phyloP scores from a whole-genome alignment of 139 green algal genomes.

The Tetratostichococcus sp. region DNA sequence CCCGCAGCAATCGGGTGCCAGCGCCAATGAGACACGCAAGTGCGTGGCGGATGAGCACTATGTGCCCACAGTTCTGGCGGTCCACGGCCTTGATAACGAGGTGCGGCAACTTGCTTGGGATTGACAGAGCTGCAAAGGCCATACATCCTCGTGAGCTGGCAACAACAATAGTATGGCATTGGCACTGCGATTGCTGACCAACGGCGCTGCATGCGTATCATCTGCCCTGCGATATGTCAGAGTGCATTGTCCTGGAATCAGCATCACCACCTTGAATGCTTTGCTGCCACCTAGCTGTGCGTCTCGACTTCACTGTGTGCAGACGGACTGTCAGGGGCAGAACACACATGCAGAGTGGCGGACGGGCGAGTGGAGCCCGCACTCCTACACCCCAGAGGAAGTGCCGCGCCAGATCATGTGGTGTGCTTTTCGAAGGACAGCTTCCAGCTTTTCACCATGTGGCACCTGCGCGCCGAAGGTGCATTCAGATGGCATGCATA shows the following conservation, averaged over 20 bases:
- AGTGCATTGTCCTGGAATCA: too few species aligned
- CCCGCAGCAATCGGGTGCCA: background rate
- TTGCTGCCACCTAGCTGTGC: too few species aligned
- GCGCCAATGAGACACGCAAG: background rate
- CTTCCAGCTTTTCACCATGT: too few species aligned
- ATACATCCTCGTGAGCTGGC: too few species aligned
- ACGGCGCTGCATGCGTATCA: too few species aligned
- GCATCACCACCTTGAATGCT: too few species aligned
- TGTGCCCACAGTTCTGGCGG: slow-evolving; percentile 23
- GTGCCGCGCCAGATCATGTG: background rate
- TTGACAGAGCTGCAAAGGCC: too few species aligned
- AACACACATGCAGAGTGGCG: slow-evolving; percentile 6
- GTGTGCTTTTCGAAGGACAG: background rate
- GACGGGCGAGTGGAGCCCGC: background rate
- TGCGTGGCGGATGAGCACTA: slow-evolving; percentile 25
- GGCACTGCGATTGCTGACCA: too few species aligned
- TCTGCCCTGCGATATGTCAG: too few species aligned
- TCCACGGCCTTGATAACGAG: slow-evolving; percentile 16
- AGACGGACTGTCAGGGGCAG: slow-evolving; percentile 23
- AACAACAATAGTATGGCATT: too few species aligned
- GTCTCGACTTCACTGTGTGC: background rate
- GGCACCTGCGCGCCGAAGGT: too few species aligned
- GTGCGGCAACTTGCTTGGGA: background rate
- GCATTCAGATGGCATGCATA: background rate
- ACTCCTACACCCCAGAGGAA: background rate